Conservation (phyloP, 2,329 filamentous ascomycete species). For the Microdochium bolleyi region DNA sequence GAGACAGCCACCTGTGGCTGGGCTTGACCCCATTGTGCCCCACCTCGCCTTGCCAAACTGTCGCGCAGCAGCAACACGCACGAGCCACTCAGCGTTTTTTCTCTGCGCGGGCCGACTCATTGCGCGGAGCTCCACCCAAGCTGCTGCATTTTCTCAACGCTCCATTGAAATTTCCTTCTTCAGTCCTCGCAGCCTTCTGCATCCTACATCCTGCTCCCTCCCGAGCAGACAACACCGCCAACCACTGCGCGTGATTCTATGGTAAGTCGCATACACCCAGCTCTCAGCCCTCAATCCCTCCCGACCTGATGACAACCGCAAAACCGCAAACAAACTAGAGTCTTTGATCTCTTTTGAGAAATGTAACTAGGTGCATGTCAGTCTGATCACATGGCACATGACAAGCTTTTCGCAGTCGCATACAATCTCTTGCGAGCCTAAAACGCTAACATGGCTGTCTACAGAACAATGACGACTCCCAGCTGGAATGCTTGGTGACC, state of each 20-base stretch:
- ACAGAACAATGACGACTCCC: conserved; percentile 2
- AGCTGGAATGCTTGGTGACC: neutral
- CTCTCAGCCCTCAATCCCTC: conserved; percentile 4
- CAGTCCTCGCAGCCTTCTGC: neutral
- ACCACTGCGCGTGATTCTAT: neutral
- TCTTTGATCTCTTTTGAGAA: conserved; percentile 78
- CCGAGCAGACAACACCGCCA: neutral
- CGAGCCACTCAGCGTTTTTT: neutral
- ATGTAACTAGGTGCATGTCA: conserved; percentile 92
- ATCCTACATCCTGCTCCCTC: neutral
- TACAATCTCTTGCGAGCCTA: conserved; percentile 1
- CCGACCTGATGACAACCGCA: conserved; percentile 69
- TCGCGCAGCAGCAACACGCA: neutral
- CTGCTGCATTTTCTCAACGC: neutral
- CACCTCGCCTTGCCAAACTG: neutral
- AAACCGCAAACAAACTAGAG: conserved; percentile 88
- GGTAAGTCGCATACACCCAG: conserved; percentile 9
- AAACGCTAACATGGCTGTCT: conserved; percentile 9
- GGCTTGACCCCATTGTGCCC: neutral
- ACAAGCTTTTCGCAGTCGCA: conserved; percentile 10
- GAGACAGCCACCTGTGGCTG: neutral
- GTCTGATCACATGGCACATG: conserved; percentile 57
- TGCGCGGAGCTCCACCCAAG: neutral
- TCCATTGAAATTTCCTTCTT: conserved; percentile 1
- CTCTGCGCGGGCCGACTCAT: conserved; percentile 1